phyloP scores from a whole-genome alignment of 2,329 filamentous ascomycete genomes.

The Chaetomiaceae sp. region DNA sequence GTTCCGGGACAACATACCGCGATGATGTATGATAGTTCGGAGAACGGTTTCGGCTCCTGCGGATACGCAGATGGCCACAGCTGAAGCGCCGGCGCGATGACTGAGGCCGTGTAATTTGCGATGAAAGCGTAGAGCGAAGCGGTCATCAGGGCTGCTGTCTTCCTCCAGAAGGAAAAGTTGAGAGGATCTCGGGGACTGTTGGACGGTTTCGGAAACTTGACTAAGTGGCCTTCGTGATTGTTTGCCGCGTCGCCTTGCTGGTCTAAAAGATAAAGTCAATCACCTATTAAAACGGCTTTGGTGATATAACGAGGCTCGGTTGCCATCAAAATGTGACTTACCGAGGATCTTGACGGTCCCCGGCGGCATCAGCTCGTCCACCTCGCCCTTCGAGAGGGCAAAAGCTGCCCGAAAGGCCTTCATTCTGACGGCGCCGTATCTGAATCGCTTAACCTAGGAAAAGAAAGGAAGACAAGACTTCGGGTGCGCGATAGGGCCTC shows the following conservation, averaged over 20 bases:
- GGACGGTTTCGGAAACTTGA: constrained; percentile 4
- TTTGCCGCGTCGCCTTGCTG: background rate
- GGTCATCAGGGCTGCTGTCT: background rate
- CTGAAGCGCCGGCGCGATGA: constrained; percentile 4
- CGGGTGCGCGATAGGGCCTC: too few relatives aligned
- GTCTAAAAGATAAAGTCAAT: background rate
- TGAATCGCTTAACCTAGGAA: background rate
- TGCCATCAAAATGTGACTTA: background rate
- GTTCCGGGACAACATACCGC: background rate
- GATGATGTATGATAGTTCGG: constrained; percentile 5
- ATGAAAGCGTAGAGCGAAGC: constrained; percentile 4
- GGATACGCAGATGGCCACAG: constrained; percentile 1
- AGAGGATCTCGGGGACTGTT: constrained; percentile 3
- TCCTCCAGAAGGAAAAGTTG: constrained; percentile 3
- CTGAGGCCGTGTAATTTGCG: background rate
- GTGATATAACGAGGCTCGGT: too few relatives aligned
- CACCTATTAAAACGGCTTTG: background rate
- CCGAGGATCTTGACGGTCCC: constrained; percentile 7
- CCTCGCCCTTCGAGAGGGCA: constrained; percentile 7
- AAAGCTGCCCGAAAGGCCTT: constrained; percentile 1
- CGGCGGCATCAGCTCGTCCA: background rate
- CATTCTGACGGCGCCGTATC: background rate
- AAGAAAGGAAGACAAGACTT: too few relatives aligned
- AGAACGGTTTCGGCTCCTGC: background rate
- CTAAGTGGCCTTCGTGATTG: background rate